phyloP scores from a whole-genome alignment of 345 rosid genomes.

The Kandelia obovata region DNA sequence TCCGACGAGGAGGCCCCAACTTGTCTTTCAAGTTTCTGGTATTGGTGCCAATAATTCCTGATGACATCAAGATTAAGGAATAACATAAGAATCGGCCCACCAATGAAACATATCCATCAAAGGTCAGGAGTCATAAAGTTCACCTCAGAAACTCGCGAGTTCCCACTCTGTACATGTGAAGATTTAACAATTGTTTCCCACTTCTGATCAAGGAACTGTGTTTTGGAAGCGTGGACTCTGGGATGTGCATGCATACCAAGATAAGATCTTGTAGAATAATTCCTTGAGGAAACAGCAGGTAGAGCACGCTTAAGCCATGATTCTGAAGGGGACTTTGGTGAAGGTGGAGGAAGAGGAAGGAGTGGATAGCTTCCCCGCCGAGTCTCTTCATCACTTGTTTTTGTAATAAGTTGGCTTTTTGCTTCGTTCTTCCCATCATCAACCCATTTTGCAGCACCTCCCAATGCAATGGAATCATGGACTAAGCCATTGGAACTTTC shows the following conservation, averaged over 20 bases:
- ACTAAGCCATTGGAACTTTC: not conserved
- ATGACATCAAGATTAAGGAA: not conserved
- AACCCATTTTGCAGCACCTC: not conserved
- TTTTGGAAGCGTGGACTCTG: constrained; percentile 30
- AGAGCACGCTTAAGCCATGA: constrained; percentile 80
- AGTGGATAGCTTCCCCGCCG: constrained; percentile 16
- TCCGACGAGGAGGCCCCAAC: not conserved
- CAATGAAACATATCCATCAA: not conserved
- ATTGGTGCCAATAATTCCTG: constrained; percentile 43
- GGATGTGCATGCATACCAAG: constrained; percentile 22
- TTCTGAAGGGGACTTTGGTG: constrained; percentile 85
- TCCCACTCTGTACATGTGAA: constrained; percentile 49
- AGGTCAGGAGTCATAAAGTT: not conserved
- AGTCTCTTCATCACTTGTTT: constrained; percentile 28
- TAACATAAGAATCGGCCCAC: constrained; percentile 4
- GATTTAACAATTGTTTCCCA: constrained; percentile 83
- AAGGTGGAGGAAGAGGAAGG: constrained; percentile 56
- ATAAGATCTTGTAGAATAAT: constrained; percentile 36
- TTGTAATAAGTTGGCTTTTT: constrained; percentile 26
- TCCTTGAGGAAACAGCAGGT: constrained; percentile 52
- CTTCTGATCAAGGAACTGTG: constrained; percentile 35
- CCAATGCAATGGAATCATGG: not conserved
- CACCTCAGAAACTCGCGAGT: constrained; percentile 62
- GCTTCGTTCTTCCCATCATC: constrained; percentile 12
- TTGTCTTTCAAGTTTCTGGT: constrained; percentile 33